These are phyloP conservation scores for Phaeoacremonium minimum DNA, from an alignment of 2,329 filamentous ascomycete species.

Conservation along the genomic window DNA sequence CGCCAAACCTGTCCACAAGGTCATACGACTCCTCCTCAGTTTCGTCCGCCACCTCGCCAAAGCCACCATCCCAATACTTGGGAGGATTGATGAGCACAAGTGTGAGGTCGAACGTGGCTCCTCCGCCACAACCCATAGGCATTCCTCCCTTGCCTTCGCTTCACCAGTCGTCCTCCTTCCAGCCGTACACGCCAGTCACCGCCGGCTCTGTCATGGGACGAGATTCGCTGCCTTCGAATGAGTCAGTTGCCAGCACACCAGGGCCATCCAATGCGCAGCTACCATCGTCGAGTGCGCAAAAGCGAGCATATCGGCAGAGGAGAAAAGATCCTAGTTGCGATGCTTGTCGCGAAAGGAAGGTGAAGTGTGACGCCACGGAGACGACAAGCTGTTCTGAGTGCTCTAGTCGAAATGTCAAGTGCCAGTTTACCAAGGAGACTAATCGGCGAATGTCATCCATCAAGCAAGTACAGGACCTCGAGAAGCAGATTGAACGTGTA, in stretches of 20 bases:
- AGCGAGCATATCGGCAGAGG: constrained; percentile 89
- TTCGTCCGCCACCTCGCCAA: constrained; percentile 57
- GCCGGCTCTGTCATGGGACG: constrained; percentile 48
- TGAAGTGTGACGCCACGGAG: constrained; percentile 93
- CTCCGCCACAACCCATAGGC: constrained; percentile 48
- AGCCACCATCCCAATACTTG: constrained; percentile 47
- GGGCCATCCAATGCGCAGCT: constrained; percentile 33
- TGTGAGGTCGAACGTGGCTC: constrained; percentile 42
- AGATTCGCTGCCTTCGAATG: constrained; percentile 56
- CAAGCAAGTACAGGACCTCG: constrained; percentile 96
- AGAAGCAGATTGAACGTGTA: constrained; percentile 80
- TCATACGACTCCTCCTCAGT: constrained; percentile 63
- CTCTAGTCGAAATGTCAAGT: constrained; percentile 92
- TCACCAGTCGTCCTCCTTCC: constrained; percentile 36
- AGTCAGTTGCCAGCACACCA: constrained; percentile 53
- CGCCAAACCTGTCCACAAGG: constrained; percentile 55
- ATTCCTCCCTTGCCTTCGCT: constrained; percentile 46
- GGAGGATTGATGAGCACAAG: constrained; percentile 48
- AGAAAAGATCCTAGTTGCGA: constrained; percentile 97
- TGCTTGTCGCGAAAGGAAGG: constrained; percentile 83
- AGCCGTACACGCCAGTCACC: constrained; percentile 48
- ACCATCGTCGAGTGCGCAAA: constrained; percentile 63
- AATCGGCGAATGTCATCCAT: constrained; percentile 98
- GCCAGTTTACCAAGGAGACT: constrained; percentile 98
- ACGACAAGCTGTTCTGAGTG: constrained; percentile 96